Percentiles rank a stretch among this genome's conserved stretches.
These are phyloP conservation scores for Penicillium samsonianum DNA, from an alignment of 495 filamentous ascomycete genomes.

Conservation along the genomic window DNA sequence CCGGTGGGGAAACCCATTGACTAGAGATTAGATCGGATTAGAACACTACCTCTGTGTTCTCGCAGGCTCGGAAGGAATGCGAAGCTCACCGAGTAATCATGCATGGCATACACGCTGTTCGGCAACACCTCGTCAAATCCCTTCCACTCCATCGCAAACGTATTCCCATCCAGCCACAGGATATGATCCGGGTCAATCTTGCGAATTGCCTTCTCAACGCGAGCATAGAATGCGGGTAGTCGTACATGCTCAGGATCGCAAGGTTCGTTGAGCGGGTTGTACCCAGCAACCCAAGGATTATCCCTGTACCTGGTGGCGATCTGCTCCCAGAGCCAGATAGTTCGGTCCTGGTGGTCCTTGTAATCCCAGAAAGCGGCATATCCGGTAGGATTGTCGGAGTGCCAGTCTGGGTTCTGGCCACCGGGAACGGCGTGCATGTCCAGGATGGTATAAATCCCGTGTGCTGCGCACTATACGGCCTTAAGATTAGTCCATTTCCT, in stretches of 20 bases:
- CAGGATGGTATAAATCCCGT: constrained; percentile 61
- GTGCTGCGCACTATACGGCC: constrained; percentile 45
- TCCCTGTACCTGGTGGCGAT: constrained; percentile 57
- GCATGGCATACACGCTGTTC: constrained; percentile 62
- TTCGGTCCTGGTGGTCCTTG: constrained; percentile 61
- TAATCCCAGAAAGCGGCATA: constrained; percentile 65
- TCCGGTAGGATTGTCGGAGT: constrained; percentile 56
- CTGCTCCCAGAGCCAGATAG: constrained; percentile 60
- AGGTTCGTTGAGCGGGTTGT: constrained; percentile 68
- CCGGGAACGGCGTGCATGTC: constrained; percentile 66
- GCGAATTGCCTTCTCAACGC: constrained; percentile 59
- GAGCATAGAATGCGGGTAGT: constrained; percentile 57
- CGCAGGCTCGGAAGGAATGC: neutral
- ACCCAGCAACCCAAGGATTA: constrained; percentile 62
- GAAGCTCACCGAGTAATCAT: constrained; percentile 55
- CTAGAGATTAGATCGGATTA: constrained; percentile 4
- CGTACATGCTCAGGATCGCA: constrained; percentile 57
- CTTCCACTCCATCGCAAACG: constrained; percentile 59
- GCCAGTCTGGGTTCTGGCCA: constrained; percentile 68
- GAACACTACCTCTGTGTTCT: neutral
- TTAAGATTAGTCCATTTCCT: neutral
- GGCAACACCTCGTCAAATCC: constrained; percentile 47
- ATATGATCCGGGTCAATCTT: constrained; percentile 62
- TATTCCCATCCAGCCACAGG: constrained; percentile 66
- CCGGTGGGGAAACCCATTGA: constrained; percentile 59